Base-by-base conservation (phyloP, 2,329 filamentous ascomycete species). In the Aspergillus neoniger region DNA sequence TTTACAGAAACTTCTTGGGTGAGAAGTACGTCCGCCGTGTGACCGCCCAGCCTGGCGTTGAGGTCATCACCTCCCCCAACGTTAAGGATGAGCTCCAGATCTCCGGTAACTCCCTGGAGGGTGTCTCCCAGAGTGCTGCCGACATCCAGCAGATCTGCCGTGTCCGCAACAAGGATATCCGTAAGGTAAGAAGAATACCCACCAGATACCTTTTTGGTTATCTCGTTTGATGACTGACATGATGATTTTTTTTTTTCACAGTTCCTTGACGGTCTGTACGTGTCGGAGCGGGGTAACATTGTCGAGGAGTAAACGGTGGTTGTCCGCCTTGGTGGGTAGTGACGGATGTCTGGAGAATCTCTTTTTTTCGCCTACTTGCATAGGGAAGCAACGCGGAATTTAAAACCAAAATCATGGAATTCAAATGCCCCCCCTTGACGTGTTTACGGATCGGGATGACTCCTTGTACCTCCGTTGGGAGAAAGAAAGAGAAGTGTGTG, bases 81-180 rank as follows among this genome's bases (percentile, higher is more conserved):
- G 88, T 93, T 82, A 99, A 99, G 91, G 95, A 99, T 81, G 93
- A 99, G 89, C 90, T 99, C 67, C 84, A 94, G 80, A 85, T 99
- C 74, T 85, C 79, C 72, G 95, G 95, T 76, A 99, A 97, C 91
- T 96, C 91, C 66, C 86, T 99, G 74, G 96, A 99, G 87, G 88
- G 88, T 79, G 95, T 99, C 70, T 99, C 95, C 77, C 95, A 99
- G 86, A 92, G 89, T 79, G 95, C 95, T 72, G 95, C 95, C 83
- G 95, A 99, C 82, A 97, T 99, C 81, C 95, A 99, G 87, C 95
- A 99, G 85, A 93, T 95, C 84, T 99, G 95, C 92, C 88, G 88
- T 84, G 95, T 99, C 83, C 89, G 92, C 82, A 99, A 99, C 91
- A 99, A 99, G 92, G 95, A 99, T 96, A 99, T 99, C 86, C 92